phyloP scores from a whole-genome alignment of 2,329 filamentous ascomycete genomes.

The Ilyonectria robusta region DNA sequence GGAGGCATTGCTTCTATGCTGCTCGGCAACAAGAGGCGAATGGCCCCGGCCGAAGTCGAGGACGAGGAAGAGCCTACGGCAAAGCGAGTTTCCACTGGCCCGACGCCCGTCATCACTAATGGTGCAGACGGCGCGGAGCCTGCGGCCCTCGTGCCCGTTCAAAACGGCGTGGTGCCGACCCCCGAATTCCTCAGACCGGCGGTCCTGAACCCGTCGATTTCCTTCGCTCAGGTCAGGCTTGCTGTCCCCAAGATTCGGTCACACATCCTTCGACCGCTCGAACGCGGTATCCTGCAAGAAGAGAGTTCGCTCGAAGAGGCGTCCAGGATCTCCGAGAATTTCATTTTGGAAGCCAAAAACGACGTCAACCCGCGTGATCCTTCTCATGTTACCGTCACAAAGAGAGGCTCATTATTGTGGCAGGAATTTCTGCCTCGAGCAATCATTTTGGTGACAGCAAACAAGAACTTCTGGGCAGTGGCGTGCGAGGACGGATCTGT shows the following conservation, averaged over 20 bases:
- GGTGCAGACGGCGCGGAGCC: constrained; percentile 84
- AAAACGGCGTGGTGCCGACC: constrained; percentile 74
- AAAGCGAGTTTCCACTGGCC: constrained; percentile 74
- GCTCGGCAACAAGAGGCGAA: constrained; percentile 93
- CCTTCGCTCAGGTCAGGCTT: constrained; percentile 86
- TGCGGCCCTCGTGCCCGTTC: constrained; percentile 73
- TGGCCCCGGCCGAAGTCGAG: constrained; percentile 79
- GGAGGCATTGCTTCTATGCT: constrained; percentile 89
- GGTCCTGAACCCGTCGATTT: constrained; percentile 84
- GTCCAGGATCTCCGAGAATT: constrained; percentile 74
- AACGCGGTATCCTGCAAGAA: constrained; percentile 71
- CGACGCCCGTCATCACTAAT: constrained; percentile 82
- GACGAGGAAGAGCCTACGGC: constrained; percentile 75
- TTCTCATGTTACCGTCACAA: constrained; percentile 84
- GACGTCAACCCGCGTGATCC: constrained; percentile 84
- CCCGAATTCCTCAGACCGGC: constrained; percentile 92
- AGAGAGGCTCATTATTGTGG: constrained; percentile 87
- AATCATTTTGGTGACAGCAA: constrained; percentile 92
- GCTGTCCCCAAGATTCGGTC: constrained; percentile 89
- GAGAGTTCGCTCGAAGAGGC: constrained; percentile 72
- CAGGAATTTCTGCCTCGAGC: constrained; percentile 92
- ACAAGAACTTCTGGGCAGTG: constrained; percentile 90
- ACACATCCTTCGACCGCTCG: constrained; percentile 86
- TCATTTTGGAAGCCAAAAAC: constrained; percentile 91
- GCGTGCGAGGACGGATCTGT: constrained; percentile 94